Base-by-base conservation (phyloP, 208 protist genomes). In the Trypanosomatidae sp. region DNA sequence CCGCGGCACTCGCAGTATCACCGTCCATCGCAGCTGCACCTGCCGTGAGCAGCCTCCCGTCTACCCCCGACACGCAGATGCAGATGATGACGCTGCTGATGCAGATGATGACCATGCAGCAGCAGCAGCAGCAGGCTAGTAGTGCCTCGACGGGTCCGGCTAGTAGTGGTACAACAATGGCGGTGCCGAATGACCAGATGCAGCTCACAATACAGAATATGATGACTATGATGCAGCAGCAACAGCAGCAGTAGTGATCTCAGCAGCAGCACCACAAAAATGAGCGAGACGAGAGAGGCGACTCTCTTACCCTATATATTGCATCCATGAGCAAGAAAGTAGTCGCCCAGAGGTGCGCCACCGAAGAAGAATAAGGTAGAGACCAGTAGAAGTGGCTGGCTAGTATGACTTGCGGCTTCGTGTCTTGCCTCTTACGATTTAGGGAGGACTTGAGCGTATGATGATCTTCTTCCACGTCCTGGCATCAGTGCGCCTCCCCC, bases 11-110 rank as follows among this genome's bases (percentile, higher is more conserved):
- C 13, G 30, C n/a, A 0, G 46, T 39, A 8, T 41, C 33, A 50
- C n/a, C 58, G 15, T 22, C 17, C 33, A 1, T 17, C 8, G 6
- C 17, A 43, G 66, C 65, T 47, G 33, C 78, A 56, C 25, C 59
- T 62, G 41, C 67, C 30, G 59, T 55, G 10, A 52, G 33, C 69
- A 64, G 43, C 46, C 44, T 10, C 36, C 43, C 41, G 39, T 17
- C 64, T n/a, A 19, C 46, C 30, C 28, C 7, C n/a, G 59, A 66
- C 58, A n/a, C 44, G 64, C 62, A 84, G 53, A 46, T 82, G 56
- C 80, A 87, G 72, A 81, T 85, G 73, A 75, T 82, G 75, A 17
- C 56, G n/a, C 81, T 88, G 77, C 79, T 83, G 76, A 72, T 77
- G 71, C 60, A 80, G 60, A 79, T 88, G 80, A 53, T 75, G 65